Conservation (phyloP, 371 early-diverging fungal genomes). For the Ordospora pajunii region DNA sequence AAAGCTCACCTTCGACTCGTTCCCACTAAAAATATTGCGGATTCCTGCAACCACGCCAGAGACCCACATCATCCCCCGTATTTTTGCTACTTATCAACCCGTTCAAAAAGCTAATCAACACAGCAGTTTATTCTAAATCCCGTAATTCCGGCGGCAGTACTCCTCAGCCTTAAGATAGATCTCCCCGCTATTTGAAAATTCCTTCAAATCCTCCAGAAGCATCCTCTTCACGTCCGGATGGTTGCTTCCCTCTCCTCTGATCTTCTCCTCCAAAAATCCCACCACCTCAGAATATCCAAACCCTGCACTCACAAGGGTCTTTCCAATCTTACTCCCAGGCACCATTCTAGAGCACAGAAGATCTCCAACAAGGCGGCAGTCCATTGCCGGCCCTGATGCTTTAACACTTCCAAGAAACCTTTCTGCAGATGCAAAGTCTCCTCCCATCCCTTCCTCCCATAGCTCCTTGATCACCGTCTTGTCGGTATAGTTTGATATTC, state of each 20-base stretch:
- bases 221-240: constrained; percentile 17
- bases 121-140: constrained; percentile 9
- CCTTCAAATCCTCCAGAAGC: constrained; percentile 5
- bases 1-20: constrained; percentile 1
- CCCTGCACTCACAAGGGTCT: background rate
- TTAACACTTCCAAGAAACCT: constrained; percentile 8
- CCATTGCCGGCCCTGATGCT: background rate
- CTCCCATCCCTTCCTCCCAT: background rate
- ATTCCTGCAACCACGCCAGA: background rate
- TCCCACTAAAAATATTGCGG: background rate
- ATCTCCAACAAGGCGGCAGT: constrained; percentile 20
- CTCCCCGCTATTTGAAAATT: background rate
- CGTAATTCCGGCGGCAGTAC: constrained; percentile 4
- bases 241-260: background rate
- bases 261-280: constrained; percentile 25
- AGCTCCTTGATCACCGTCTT: constrained; percentile 32
- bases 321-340: background rate
- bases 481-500: constrained; percentile 22
- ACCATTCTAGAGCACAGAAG: constrained; percentile 20
- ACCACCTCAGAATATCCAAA: constrained; percentile 13
- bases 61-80: background rate
- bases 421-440: constrained; percentile 1
- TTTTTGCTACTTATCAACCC: background rate
- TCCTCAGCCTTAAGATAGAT: background rate
- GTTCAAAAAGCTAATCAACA: background rate